phyloP scores from a whole-genome alignment of 2,329 filamentous ascomycete species.

The Ophiostoma himal-ulmi region DNA sequence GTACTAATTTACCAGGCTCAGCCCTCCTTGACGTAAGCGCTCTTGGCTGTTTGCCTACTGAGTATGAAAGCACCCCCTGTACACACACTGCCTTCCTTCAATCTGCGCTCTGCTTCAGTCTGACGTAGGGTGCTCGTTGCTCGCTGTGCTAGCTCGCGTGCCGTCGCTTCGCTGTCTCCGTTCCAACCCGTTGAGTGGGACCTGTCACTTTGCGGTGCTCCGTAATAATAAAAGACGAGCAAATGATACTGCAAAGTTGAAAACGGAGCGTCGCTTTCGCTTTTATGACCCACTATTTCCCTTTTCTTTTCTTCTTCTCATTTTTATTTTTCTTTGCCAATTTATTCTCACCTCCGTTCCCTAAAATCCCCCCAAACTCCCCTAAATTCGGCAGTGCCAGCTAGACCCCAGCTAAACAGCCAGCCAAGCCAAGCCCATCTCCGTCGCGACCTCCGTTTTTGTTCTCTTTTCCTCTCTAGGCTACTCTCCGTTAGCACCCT shows the following conservation, averaged over 20 bases:
- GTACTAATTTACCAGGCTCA: background rate
- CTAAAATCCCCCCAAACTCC: background rate
- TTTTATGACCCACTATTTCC: background rate
- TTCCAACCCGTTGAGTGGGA: background rate
- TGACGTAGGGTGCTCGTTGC: background rate
- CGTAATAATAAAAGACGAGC: background rate
- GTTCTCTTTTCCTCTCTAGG: background rate
- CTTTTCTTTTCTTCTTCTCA: background rate
- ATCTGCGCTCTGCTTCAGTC: background rate
- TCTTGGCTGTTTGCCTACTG: background rate
- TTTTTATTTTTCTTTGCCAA: background rate
- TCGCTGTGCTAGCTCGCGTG: background rate
- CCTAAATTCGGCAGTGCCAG: background rate
- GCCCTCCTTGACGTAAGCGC: slow-evolving; percentile 11
- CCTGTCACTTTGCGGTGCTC: background rate
- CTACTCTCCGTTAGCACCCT: background rate
- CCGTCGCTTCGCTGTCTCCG: slow-evolving; percentile 8
- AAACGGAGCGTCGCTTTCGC: background rate
- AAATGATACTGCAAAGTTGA: background rate
- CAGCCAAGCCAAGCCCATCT: background rate
- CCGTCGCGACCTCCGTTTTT: slow-evolving; percentile 8
- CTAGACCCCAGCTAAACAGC: no score
- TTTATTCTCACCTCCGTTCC: background rate
- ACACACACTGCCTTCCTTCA: background rate
- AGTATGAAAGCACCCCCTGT: background rate